A percentile compares a stretch with the other conserved stretches of the same genome.
phyloP scores from a whole-genome alignment of 179 eudicot genomes.

The Spergularia azorica region DNA sequence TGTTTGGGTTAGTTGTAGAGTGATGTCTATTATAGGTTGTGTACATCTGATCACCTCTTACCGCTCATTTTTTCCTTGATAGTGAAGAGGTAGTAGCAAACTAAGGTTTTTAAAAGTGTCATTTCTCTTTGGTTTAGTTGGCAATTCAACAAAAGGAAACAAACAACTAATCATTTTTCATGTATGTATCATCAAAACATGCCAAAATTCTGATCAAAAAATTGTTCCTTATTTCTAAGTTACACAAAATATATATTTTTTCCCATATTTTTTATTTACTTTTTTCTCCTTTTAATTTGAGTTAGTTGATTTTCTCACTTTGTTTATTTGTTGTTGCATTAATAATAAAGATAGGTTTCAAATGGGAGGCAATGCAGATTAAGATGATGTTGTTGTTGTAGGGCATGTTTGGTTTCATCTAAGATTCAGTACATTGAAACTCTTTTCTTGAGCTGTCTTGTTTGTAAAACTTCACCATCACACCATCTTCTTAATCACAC shows the following conservation, averaged over 20 bases:
- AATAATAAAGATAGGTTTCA: background rate
- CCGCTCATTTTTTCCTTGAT: too few species aligned
- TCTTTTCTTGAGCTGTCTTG: slow-evolving; percentile 29
- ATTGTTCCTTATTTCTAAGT: too few species aligned
- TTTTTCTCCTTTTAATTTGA: background rate
- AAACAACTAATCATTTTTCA: too few species aligned
- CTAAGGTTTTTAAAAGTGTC: too few species aligned
- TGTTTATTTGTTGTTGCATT: slow-evolving; percentile 16
- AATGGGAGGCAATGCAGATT: slow-evolving; percentile 19
- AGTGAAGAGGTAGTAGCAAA: too few species aligned
- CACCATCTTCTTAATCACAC: slow-evolving; percentile 2
- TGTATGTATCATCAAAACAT: background rate
- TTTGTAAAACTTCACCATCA: background rate
- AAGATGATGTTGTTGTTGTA: slow-evolving; percentile 9
- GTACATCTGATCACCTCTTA: slow-evolving; percentile 12
- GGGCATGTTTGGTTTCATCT: slow-evolving; percentile 5
- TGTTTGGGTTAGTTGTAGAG: too few species aligned
- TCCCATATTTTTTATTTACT: slow-evolving; percentile 17
- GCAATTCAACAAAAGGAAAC: too few species aligned
- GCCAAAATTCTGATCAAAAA: slow-evolving; percentile 18
- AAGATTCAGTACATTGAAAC: background rate
- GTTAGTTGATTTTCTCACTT: background rate
- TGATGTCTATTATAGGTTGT: background rate
- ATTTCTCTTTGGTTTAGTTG: too few species aligned
- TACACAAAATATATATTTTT: background rate